Conservation (phyloP, 306 rosid genomes). For the Albizia julibrissin region DNA sequence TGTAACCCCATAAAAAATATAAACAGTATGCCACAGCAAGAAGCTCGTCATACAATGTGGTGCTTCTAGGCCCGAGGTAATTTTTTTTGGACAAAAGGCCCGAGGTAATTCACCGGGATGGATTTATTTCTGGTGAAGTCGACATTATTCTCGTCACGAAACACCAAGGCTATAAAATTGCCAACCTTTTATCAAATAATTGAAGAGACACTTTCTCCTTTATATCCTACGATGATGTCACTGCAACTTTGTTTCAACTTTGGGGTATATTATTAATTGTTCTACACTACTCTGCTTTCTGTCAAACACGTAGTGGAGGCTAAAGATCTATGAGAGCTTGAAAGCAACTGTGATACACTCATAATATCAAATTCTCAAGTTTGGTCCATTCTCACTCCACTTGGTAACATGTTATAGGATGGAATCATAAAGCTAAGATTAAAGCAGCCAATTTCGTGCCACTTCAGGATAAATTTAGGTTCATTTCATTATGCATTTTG, state of each 20-base stretch:
- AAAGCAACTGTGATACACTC: not conserved
- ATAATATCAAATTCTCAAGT: not conserved
- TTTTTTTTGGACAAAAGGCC: no score
- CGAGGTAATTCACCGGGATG: not conserved
- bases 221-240: not conserved
- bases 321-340: not conserved
- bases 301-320: not conserved
- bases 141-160: not conserved
- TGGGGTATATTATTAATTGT: not conserved
- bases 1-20: not conserved
- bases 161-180: not conserved
- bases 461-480: slow-evolving; percentile 9
- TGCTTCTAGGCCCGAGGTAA: not conserved
- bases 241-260: not conserved
- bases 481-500: slow-evolving; percentile 2
- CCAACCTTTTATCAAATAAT: not conserved
- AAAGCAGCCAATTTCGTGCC: slow-evolving; percentile 10
- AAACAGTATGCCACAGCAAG: not conserved
- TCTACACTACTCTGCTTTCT: not conserved
- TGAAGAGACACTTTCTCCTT: not conserved
- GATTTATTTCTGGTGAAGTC: not conserved
- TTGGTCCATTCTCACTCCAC: not conserved
- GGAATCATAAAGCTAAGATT: slow-evolving; percentile 5
- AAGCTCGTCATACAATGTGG: not conserved
- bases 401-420: not conserved